phyloP scores from a whole-genome alignment of 768 basidiomycete genomes.

The Hebeloma cylindrosporum region DNA sequence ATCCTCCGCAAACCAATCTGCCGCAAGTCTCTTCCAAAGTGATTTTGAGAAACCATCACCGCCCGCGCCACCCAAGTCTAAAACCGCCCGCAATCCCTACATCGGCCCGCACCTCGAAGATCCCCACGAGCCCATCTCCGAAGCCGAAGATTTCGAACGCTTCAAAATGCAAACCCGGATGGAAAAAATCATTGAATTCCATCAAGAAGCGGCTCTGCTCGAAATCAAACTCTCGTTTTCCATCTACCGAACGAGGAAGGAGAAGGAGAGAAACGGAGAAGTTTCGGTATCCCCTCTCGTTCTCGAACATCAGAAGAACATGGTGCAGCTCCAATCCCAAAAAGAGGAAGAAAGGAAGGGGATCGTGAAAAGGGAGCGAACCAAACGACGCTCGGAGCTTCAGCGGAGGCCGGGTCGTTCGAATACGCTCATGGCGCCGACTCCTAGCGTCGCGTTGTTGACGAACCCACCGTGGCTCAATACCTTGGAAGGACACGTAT shows the following conservation, averaged over 20 bases:
- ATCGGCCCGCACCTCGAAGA: slow-evolving; percentile 36
- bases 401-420: slow-evolving; percentile 14
- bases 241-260: slow-evolving; percentile 26
- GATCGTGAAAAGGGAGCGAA: slow-evolving; percentile 39
- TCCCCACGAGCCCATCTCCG: slow-evolving; percentile 28
- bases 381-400: slow-evolving; percentile 32
- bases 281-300: slow-evolving; percentile 32
- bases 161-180: slow-evolving; percentile 48
- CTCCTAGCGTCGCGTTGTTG: slow-evolving; percentile 16
- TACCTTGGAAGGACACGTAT: slow-evolving; percentile 16
- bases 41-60: neutral
- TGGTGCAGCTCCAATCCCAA: slow-evolving; percentile 39
- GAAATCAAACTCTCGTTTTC: slow-evolving; percentile 42
- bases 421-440: slow-evolving; percentile 21
- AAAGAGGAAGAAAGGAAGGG: slow-evolving; percentile 53
- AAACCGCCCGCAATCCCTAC: slow-evolving; percentile 30
- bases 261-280: slow-evolving; percentile 28
- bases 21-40: slow-evolving; percentile 8
- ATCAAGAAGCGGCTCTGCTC: slow-evolving; percentile 43
- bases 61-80: slow-evolving; percentile 19
- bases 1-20: slow-evolving; percentile 24
- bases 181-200: slow-evolving; percentile 50
- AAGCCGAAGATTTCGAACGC: neutral
- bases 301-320: slow-evolving; percentile 38
- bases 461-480: slow-evolving; percentile 20